A percentile compares a stretch with the other conserved stretches of the same genome.
These are phyloP conservation scores for Samsoniella hepiali DNA, from an alignment of 2,329 filamentous ascomycete species.

Conservation along the genomic window DNA sequence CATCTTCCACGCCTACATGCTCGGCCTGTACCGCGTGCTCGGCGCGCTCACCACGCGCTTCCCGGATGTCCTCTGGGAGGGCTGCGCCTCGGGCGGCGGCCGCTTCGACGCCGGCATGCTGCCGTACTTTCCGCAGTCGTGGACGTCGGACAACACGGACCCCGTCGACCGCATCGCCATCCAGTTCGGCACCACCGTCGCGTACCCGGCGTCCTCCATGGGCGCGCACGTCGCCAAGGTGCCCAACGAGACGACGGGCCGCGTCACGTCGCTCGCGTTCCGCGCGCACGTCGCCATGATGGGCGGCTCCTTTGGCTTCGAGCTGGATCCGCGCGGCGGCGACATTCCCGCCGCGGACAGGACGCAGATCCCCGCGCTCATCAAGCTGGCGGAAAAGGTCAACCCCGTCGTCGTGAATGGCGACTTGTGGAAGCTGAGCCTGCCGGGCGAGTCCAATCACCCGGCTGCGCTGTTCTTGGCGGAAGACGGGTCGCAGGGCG, in stretches of 20 bases:
- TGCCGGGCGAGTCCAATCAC: constrained; percentile 58
- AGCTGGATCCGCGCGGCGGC: constrained; percentile 50
- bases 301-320: constrained; percentile 64
- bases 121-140: constrained; percentile 63
- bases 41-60: constrained; percentile 56
- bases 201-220: constrained; percentile 61
- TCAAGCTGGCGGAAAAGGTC: constrained; percentile 51
- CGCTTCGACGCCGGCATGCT: constrained; percentile 62
- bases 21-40: constrained; percentile 61
- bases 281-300: constrained; percentile 65
- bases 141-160: constrained; percentile 65
- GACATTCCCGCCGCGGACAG: constrained; percentile 49
- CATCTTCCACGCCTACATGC: constrained; percentile 56
- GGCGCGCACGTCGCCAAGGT: constrained; percentile 62
- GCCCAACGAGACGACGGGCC: constrained; percentile 55
- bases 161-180: constrained; percentile 59
- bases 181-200: constrained; percentile 61
- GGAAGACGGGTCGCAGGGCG: constrained; percentile 44
- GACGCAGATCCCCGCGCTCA: constrained; percentile 49
- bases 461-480: constrained; percentile 59
- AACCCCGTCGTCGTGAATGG: constrained; percentile 59
- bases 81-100: constrained; percentile 62
- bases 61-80: constrained; percentile 62
- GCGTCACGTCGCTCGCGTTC: constrained; percentile 55
- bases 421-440: constrained; percentile 55